Base-by-base conservation (phyloP, 140 eudicot genomes). In the Stevia rebaudiana region DNA sequence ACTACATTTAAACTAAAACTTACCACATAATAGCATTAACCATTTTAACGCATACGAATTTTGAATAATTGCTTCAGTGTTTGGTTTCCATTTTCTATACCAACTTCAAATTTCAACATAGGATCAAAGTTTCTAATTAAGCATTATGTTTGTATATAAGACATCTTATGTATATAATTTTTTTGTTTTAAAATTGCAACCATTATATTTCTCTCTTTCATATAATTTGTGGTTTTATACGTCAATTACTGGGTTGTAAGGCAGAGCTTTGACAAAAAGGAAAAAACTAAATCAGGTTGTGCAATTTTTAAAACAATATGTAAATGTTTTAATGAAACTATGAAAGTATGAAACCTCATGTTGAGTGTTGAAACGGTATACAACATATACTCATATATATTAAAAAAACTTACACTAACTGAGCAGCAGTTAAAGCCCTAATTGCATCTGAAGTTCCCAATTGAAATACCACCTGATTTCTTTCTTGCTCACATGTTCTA, bases 381-480 rank as follows among this genome's bases (percentile, higher is more conserved):
- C 49, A 12, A 69, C 25, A 23, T 21, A 53, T 8, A 17, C 10
- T 63, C 25, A 23, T 21, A 53, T 8, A 17, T 10, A 11, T 43
- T n/a, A 53, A 51, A 21, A 54, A 18, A 70, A 69, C 95, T 80
- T 76, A 90, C 95, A 90, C 90, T 7, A 82, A 59, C 37, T 90
- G 84, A 22, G 97, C 90, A 62, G 97, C 97, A 8, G 75, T 69
- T 35, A 90, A 85, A 74, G 97, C 97, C 82, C 97, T 80, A 65
- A 73, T 77, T 47, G 97, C 81, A 72, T 86, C 90, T 66, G 97
- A 84, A 60, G 97, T 90, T 46, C 97, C 97, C 86, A 90, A 77
- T 57, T 90, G 97, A 74, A 90, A 83, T 12, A 90, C 95, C 8
- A 86, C 95, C 8, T 76, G 80, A 48, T 61, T 74, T 56, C 84